Evolutionary conservation across 176 grass and related monocot species (phyloP), one percentile per base, ranked within the genome.

Genomic region (Cenchrus fungigraminus): DNA sequence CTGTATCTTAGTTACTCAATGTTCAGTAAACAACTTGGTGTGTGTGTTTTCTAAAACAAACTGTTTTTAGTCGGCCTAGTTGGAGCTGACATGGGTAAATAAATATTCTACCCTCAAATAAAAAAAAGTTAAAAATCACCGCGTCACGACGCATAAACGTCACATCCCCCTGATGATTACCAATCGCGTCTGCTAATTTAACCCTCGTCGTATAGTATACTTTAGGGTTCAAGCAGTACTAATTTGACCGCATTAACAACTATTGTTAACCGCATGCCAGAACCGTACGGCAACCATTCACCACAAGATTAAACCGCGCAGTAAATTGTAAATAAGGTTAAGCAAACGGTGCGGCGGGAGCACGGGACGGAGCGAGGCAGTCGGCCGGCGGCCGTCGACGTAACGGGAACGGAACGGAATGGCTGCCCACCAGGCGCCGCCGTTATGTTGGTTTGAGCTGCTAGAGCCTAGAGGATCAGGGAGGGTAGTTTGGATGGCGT

Each of bases 141-240:
- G 53, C 22, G 63, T 37, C 77, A 66, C 25, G 77, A 79, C 45
- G 61, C 4, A 55, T 29, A 43, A 29, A 68, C 73, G 82, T 84
- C 72, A 31, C 82, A 14, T 44, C 31, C 10, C 10, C 43, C 54
- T 70, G 74, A 60, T 31, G 67, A 73, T 72, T 60, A 73, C 73
- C 80, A 66, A 76, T 22, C 47, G 25, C 31, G 15, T 20, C 17
- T 25, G 17, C 58, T 59, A 6, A 6, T 5, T 40, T 40, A 11
- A 61, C 55, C 17, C n/a, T 61, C 58, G 20, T 73, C 71, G 8
- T 16, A 15, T 28, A 44, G 1, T 25, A 25, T 4, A 0, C 29
- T 19, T 14, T 1, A 13, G 28, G 12, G 15, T 5, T n/a, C 13
- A 40, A 40, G 37, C 4, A 44, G 66, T 75, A 61, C 76, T 53